A percentile compares a stretch with the other conserved stretches of the same genome.
Evolutionary conservation across 148 eudicot genomes (phyloP).

Genomic region (Silene conica): DNA sequence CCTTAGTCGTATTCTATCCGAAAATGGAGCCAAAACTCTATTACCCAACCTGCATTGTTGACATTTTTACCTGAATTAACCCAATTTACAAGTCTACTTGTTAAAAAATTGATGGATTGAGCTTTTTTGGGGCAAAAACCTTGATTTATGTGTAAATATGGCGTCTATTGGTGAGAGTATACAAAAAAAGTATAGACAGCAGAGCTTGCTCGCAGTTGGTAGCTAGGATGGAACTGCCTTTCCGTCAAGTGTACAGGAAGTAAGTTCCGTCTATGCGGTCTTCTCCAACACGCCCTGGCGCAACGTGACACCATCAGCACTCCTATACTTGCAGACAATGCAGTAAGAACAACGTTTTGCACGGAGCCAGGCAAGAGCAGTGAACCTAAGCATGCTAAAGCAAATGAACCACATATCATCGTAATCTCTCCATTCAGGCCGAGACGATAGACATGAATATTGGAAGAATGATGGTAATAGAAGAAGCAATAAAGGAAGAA

Average conservation of each 20-base stretch:
- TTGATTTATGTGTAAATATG: too few species aligned
- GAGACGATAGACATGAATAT: background rate
- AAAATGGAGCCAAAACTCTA: too few species aligned
- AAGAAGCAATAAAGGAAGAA: constrained; percentile 16
- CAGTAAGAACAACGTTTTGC: background rate
- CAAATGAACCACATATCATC: background rate
- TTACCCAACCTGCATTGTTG: too few species aligned
- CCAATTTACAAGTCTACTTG: too few species aligned
- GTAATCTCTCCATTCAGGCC: background rate
- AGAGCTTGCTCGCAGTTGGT: too few species aligned
- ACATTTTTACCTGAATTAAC: too few species aligned
- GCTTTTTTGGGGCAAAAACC: too few species aligned
- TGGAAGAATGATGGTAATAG: background rate
- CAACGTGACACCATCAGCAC: background rate
- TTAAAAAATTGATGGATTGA: too few species aligned
- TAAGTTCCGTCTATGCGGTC: background rate
- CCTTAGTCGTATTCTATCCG: too few species aligned
- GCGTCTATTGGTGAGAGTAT: too few species aligned
- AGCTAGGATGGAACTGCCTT: background rate
- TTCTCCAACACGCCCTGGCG: background rate
- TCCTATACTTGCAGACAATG: background rate
- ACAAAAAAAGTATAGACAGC: too few species aligned
- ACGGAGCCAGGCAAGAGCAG: background rate
- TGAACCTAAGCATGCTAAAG: background rate
- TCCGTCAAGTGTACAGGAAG: constrained; percentile 10